Evolutionary conservation across 305 asterid species (phyloP).

Genomic region (Plantago coronopus): DNA sequence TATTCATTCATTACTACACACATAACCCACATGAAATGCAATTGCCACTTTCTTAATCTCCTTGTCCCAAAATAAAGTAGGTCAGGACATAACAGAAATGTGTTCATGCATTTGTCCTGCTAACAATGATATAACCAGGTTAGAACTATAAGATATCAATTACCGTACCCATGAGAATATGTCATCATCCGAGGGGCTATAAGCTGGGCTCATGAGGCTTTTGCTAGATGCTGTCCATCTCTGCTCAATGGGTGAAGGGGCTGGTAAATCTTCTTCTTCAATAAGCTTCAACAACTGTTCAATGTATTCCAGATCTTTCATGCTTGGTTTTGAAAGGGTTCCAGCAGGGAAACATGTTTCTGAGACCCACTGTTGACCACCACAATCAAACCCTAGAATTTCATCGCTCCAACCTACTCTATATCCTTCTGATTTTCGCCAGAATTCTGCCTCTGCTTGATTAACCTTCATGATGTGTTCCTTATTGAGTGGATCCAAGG

Average conservation of each 20-base stretch:
- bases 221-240: conserved; percentile 89
- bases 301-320: conserved; percentile 82
- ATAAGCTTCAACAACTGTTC: conserved; percentile 70
- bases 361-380: conserved; percentile 99
- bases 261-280: conserved; percentile 71
- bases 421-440: conserved; percentile 93
- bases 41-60: too few relatives aligned
- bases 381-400: conserved; percentile 95
- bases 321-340: conserved; percentile 73
- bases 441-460: conserved; percentile 91
- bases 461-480: conserved; percentile 68
- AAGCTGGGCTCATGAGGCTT: conserved; percentile 95
- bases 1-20: too few relatives aligned
- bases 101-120: not conserved
- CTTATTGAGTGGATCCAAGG: conserved; percentile 80
- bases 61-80: too few relatives aligned
- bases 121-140: not conserved
- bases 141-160: conserved; percentile 12
- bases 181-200: conserved; percentile 67
- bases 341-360: conserved; percentile 95
- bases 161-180: conserved; percentile 86
- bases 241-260: conserved; percentile 98
- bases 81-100: too few relatives aligned
- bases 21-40: too few relatives aligned
- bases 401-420: conserved; percentile 99